A percentile compares a stretch with the other conserved stretches of the same genome.
phyloP scores from a whole-genome alignment of 2,329 filamentous ascomycete species.

The Chaetomiaceae sp. region DNA sequence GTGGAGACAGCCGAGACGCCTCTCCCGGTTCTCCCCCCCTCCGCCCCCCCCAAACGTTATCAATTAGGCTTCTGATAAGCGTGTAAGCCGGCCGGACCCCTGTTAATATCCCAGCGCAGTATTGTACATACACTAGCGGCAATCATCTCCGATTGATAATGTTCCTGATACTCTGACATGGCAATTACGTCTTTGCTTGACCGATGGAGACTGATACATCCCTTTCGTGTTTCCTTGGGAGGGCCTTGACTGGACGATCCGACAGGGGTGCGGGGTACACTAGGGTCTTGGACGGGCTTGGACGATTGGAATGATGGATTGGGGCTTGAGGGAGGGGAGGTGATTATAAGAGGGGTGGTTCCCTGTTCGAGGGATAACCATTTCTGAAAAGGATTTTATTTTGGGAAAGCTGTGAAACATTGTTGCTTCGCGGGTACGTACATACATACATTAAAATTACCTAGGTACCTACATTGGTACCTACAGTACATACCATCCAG shows the following conservation, averaged over 20 bases:
- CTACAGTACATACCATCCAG: too few relatives aligned
- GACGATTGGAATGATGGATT: background rate
- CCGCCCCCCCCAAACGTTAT: background rate
- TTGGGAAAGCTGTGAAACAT: background rate
- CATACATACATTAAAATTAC: too few relatives aligned
- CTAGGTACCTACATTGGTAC: too few relatives aligned
- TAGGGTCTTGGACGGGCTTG: too few relatives aligned
- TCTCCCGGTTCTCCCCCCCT: background rate
- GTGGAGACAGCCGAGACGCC: too few relatives aligned
- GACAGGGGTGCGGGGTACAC: background rate
- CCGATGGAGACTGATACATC: background rate
- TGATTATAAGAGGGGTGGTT: background rate
- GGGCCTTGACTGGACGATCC: too few relatives aligned
- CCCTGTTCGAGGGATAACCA: background rate
- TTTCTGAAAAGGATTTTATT: background rate
- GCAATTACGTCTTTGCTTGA: conserved; percentile 12
- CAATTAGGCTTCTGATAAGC: background rate
- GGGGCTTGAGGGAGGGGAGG: too few relatives aligned
- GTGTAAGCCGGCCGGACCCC: background rate
- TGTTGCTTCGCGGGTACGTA: too few relatives aligned
- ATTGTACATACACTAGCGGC: too few relatives aligned
- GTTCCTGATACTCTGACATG: background rate
- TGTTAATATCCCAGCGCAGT: background rate
- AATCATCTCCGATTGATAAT: background rate
- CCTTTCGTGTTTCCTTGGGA: background rate